Percentiles rank a stretch among this genome's conserved stretches.
phyloP scores from a whole-genome alignment of 768 basidiomycete species.

The Auriculariales sp. region DNA sequence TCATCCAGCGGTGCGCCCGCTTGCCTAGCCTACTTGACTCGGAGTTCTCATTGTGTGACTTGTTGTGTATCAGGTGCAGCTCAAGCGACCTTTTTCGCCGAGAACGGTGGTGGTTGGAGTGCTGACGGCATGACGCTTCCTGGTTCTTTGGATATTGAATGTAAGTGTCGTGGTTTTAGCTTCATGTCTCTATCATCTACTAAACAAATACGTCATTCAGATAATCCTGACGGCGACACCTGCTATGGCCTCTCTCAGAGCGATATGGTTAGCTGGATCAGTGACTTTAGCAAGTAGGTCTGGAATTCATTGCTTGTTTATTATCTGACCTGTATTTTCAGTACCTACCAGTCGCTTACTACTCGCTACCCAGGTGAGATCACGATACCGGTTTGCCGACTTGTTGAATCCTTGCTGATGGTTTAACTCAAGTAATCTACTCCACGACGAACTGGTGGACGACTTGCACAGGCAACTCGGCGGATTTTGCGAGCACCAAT shows the following conservation, averaged over 20 bases:
- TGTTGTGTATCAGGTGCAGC: no score
- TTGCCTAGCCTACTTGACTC: no score
- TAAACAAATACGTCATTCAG: constrained; percentile 15
- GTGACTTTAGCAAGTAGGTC: constrained; percentile 46
- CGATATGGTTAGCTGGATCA: constrained; percentile 49
- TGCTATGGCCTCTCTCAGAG: constrained; percentile 41
- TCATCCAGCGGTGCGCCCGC: constrained; percentile 29
- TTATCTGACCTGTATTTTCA: no score
- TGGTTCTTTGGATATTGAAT: constrained; percentile 49
- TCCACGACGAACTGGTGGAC: constrained; percentile 57
- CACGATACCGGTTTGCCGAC: background rate
- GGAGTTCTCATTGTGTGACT: no score
- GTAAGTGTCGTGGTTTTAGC: constrained; percentile 18
- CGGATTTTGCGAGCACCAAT: constrained; percentile 31
- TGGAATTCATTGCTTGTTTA: no score
- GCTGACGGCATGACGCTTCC: constrained; percentile 46
- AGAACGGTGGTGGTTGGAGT: constrained; percentile 45
- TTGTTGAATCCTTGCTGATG: background rate
- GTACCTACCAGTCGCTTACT: constrained; percentile 36
- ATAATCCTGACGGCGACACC: constrained; percentile 33
- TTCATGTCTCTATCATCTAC: background rate
- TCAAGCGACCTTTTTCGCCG: constrained; percentile 46
- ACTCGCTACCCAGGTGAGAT: constrained; percentile 22
- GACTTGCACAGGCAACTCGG: constrained; percentile 46
- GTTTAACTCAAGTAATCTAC: constrained; percentile 40